Evolutionary conservation across 805 yeast species (phyloP), one percentile per base, ranked within the genome.

Genomic region (Kluyveromyces nonfermentans): DNA sequence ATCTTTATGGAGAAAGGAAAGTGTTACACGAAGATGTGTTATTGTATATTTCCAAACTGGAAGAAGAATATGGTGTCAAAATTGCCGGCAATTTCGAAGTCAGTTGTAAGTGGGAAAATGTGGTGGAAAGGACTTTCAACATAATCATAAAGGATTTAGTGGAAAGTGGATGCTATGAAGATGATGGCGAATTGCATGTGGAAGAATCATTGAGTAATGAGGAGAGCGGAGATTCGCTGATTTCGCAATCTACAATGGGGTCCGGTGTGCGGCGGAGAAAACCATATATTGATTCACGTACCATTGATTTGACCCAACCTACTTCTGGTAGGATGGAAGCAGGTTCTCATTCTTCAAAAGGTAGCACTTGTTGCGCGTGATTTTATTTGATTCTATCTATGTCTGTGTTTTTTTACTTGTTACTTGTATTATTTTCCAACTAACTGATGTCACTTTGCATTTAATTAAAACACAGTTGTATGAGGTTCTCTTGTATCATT

Each of bases 51-150:
- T 46, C 50, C n/a, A 53, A 50, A 37, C 53, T 62, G 12, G 64
- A 67, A 42, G 45, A 51, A 15, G 50, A 55, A 12, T 65, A 60
- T 37, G 52, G 55, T 9, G 52, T 69, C 19, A 57, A 52, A 16
- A 64, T 72, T 33, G 60, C 64, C 21, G 73, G 72, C 1, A 67
- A 68, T 37, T 72, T 69, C 48, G 76, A 71, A 53, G 73, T 72
- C 15, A 71, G 72, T 47, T 74, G 75, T 21, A 70, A 67, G 51
- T 66, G 69, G 58, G 59, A 64, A 5, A 56, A 57, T 35, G 57
- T 65, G 3, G 70, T 68, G 0, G 65, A 67, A 37, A 59, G 66
- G 7, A 59, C 69, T 8, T 66, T 71, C 46, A 67, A 65, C 44
- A 50, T 56, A 15, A 58, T 70, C 5, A 60, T 71, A 12, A 61